phyloP scores from a whole-genome alignment of 2,329 filamentous ascomycete genomes.

The Aspergillus eucalypticola region DNA sequence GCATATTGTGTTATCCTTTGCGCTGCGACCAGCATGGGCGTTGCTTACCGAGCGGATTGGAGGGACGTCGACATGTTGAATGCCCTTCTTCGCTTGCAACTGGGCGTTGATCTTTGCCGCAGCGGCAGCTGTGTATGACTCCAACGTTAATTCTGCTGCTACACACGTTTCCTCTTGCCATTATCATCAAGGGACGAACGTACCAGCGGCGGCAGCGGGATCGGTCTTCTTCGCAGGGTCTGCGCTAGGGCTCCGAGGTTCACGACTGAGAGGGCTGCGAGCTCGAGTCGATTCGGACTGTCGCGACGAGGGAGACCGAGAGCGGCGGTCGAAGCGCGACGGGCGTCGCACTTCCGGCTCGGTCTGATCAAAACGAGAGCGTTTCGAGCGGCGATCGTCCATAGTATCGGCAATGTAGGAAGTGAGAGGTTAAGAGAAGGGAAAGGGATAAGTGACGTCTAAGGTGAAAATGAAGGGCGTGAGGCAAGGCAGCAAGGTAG shows the following conservation, averaged over 20 bases:
- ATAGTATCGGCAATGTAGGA: constrained; percentile 47
- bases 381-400: constrained; percentile 75
- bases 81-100: constrained; percentile 81
- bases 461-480: constrained; percentile 10
- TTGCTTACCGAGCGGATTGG: constrained; percentile 66
- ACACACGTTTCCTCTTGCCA: background rate
- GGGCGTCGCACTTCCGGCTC: constrained; percentile 74
- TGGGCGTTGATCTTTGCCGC: constrained; percentile 85
- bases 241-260: constrained; percentile 50
- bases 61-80: constrained; percentile 86
- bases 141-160: constrained; percentile 13
- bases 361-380: constrained; percentile 91
- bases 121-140: constrained; percentile 66
- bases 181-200: constrained; percentile 13
- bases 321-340: constrained; percentile 89
- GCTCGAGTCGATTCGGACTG: constrained; percentile 71
- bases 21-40: background rate
- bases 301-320: constrained; percentile 72
- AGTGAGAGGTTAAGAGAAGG: background rate
- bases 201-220: constrained; percentile 77
- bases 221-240: constrained; percentile 54
- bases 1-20: background rate
- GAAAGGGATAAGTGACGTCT: background rate
- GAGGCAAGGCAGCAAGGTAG: constrained; percentile 10
- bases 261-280: constrained; percentile 71